These are phyloP conservation scores for Clarkia xantiana DNA, from an alignment of 345 rosid species.

Conservation along the genomic window DNA sequence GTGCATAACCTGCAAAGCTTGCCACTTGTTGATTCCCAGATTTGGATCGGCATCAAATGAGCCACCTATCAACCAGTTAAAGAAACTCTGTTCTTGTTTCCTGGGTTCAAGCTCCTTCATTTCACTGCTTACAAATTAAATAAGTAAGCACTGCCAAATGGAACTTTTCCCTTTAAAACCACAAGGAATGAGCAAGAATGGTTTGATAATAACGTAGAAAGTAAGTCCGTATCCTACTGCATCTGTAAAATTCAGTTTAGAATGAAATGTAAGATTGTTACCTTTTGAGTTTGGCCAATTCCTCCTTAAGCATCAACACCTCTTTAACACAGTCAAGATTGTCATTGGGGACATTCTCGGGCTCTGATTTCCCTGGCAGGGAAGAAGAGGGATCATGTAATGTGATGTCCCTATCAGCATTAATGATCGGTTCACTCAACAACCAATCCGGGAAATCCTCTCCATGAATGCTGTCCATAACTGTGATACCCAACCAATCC, in stretches of 20 bases:
- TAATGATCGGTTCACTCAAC: slow-evolving; percentile 26
- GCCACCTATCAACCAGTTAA: slow-evolving; percentile 52
- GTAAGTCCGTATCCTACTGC: no score
- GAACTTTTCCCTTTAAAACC: no score
- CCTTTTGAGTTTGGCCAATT: slow-evolving; percentile 51
- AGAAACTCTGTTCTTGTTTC: slow-evolving; percentile 37
- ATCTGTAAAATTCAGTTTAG: no score
- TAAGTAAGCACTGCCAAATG: no score
- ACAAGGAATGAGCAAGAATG: no score
- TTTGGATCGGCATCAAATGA: slow-evolving; percentile 38
- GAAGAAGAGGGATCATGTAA: slow-evolving; percentile 17
- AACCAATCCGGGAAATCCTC: slow-evolving; percentile 44
- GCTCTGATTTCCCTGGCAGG: slow-evolving; percentile 26
- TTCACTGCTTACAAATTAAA: slow-evolving; percentile 24
- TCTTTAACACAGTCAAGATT: slow-evolving; percentile 27
- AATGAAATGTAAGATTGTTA: background rate
- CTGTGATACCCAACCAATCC: slow-evolving; percentile 55
- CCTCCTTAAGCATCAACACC: slow-evolving; percentile 36
- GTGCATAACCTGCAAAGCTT: slow-evolving; percentile 41
- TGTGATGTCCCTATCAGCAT: slow-evolving; percentile 20
- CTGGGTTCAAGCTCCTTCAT: slow-evolving; percentile 31
- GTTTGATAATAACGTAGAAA: no score
- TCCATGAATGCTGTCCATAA: slow-evolving; percentile 45
- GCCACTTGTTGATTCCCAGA: slow-evolving; percentile 37
- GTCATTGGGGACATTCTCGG: slow-evolving; percentile 23